Evolutionary conservation across 768 basidiomycete genomes (phyloP).

Genomic region (Saitozyma podzolica): DNA sequence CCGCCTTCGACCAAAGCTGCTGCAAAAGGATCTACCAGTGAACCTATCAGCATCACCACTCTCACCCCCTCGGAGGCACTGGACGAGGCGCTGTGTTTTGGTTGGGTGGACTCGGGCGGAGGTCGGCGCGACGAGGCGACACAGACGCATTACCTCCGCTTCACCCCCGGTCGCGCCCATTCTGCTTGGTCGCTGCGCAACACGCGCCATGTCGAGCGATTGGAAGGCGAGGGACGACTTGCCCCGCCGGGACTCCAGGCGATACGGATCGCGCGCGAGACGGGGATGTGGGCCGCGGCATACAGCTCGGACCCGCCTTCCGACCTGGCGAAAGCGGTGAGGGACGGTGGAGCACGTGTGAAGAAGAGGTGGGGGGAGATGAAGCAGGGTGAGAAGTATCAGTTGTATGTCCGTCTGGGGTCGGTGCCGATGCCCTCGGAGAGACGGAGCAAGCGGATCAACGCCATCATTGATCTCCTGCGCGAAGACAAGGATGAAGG

Average conservation of each 20-base stretch:
- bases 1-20: no score
- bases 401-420: constrained; percentile 1
- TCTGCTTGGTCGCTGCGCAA: background rate
- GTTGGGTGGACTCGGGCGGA: constrained; percentile 3
- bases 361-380: background rate
- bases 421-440: background rate
- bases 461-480: background rate
- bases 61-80: constrained; percentile 2
- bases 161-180: background rate
- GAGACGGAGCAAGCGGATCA: background rate
- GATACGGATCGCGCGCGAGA: background rate
- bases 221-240: background rate
- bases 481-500: no score
- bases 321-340: background rate
- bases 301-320: background rate
- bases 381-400: background rate
- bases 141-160: background rate
- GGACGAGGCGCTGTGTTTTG: constrained; percentile 5
- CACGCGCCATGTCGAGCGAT: background rate
- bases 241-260: constrained; percentile 3
- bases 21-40: no score
- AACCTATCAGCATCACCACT: background rate
- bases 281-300: constrained; percentile 3
- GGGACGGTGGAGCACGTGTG: background rate
- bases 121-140: background rate